Evolutionary conservation across 192 early-diverging fungal species (phyloP), one percentile per base, ranked within the genome.

Genomic region (Lobosporangium transversale): DNA sequence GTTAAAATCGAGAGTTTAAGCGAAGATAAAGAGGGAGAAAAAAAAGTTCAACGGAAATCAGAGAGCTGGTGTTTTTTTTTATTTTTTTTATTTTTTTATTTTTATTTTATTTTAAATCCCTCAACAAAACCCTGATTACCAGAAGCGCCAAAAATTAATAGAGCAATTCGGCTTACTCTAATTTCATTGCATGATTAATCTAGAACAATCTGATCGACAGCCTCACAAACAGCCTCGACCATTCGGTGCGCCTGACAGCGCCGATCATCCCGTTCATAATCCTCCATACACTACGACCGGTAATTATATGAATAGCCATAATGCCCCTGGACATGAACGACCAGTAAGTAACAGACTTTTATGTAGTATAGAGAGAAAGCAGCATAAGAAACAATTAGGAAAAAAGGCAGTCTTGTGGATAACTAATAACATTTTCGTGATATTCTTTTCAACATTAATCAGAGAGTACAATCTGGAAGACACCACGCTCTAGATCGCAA

Each of bases 161-260:
- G n/a, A n/a, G n/a, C n/a, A 42, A 42, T 17, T 42, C 17, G 9
- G 40, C 17, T 42, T 42, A 42, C 40, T 42, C 40, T 42, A 12
- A n/a, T n/a, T n/a, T n/a, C n/a, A n/a, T n/a, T n/a, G n/a, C n/a
- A n/a, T n/a, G n/a, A n/a, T n/a, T n/a, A 23, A 49, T 49, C 7
- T 68, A 58, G 55, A 68, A 20, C 55, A 50, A 12, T 14, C 40
- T 36, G 58, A 69, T 21, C 49, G 67, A 47, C 67, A 59, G 48
- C 51, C 27, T 6, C 55, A 65, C 29, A 68, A 58, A 49, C 56
- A 58, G 43, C 9, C 57, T 18, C 20, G 67, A 27, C 42, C 30
- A 1, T 52, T 61, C 49, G 32, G 50, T 0, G 57, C 47, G 11
- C 8, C 51, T 4, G 67, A 69, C n/a, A 53, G 20, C 24, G 29